phyloP scores from a whole-genome alignment of 805 yeast species.

The Brettanomyces naardenensis region DNA sequence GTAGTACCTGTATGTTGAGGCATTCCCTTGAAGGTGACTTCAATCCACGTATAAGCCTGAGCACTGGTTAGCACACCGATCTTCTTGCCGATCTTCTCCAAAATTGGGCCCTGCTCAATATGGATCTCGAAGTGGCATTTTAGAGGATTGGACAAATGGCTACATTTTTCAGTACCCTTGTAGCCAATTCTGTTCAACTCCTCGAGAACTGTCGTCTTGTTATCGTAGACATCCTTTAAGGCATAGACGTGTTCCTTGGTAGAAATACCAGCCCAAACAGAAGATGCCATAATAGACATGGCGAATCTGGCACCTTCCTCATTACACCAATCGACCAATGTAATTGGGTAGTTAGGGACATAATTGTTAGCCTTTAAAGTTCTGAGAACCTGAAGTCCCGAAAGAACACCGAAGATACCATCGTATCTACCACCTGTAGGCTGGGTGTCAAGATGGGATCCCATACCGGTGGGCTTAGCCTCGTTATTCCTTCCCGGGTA shows the following conservation, averaged over 20 bases:
- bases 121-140: constrained; percentile 67
- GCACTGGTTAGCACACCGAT: constrained; percentile 61
- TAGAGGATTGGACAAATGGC: constrained; percentile 41
- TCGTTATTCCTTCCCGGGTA: constrained; percentile 45
- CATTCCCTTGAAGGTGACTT: constrained; percentile 44
- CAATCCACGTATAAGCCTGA: constrained; percentile 58
- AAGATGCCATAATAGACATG: constrained; percentile 52
- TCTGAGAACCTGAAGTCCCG: constrained; percentile 58
- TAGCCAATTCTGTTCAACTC: constrained; percentile 56
- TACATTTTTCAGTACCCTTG: constrained; percentile 41
- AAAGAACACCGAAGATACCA: constrained; percentile 59
- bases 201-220: constrained; percentile 36
- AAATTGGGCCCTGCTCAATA: constrained; percentile 68
- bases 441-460: constrained; percentile 69
- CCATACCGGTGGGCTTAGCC: constrained; percentile 51
- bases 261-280: constrained; percentile 53
- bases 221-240: constrained; percentile 46
- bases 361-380: constrained; percentile 51
- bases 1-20: constrained; percentile 72
- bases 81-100: constrained; percentile 44
- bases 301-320: constrained; percentile 77
- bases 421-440: constrained; percentile 73
- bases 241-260: constrained; percentile 39
- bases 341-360: constrained; percentile 57
- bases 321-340: constrained; percentile 61